Base-by-base conservation (phyloP, 106 monocot species). In the Dioscorea dumetorum region DNA sequence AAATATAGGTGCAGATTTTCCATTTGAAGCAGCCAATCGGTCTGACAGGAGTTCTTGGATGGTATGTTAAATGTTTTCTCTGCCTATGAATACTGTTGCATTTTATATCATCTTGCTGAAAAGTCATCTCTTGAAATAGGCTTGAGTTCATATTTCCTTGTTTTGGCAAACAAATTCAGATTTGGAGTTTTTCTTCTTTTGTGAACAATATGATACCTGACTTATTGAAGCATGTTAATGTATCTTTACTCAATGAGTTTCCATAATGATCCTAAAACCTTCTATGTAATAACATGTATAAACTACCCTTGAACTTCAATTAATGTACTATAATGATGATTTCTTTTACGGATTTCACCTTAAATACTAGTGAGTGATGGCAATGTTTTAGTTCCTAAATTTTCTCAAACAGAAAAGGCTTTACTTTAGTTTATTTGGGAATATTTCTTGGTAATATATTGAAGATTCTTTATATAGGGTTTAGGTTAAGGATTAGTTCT, bases 41-140 rank as follows among this genome's bases (percentile, higher is more conserved):
- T 84, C 93, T 57, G 90, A 83, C 34, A 76, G 68, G 75, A 87
- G 90, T 72, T 84, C 99, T 50, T 93, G 84, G 90, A 70, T 90
- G 93, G 99, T 99, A 87, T 67, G 92, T 68, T 19, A 28, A 73
- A 64, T n/a, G n/a, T 63, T 21, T 49, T 8, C 14, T 60, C 63
- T 16, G n/a, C 9, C 17, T 2, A 4, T 61, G 21, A 34, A n/a
- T 15, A 5, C 16, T 72, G 15, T 16, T 72, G n/a, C 24, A 49
- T 14, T 13, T 8, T 22, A 61, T 23, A 58, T 8, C 13, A 12
- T 18, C 31, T n/a, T 64, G 12, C 9, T 24, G 33, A 49, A 21
- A 48, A 28, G 1, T 32, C 28, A 0, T 24, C 13, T 20, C 35
- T 49, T 10, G 49, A 35, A 28, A 4, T 22, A 58, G 8, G 10